Base-by-base conservation (phyloP, 192 early-diverging fungal genomes). In the Gaertneriomyces semiglobifer region DNA sequence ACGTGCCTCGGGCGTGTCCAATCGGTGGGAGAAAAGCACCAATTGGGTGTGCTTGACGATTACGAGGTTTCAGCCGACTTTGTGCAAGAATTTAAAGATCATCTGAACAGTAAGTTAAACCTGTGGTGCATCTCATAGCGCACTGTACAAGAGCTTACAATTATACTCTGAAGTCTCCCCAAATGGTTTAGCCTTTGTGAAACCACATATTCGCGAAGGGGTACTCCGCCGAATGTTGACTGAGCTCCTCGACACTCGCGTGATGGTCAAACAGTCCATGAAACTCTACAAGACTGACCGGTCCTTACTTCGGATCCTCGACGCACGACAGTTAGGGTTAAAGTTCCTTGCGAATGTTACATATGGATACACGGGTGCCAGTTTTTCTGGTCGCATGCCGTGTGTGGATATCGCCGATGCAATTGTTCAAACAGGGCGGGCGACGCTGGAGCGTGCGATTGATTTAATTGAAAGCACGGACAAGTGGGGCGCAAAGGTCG, bases 271-370 rank as follows among this genome's bases (percentile, higher is more conserved):
- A 66, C 72, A 85, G 18, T 77, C 86, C 3, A 95, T 96, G 90
- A 89, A 88, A 66, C 72, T 82, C 33, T 85, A 88, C 65, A 81
- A 82, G 9, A 62, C 68, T 12, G 81, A 90, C 61, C 63, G 86
- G 79, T 74, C 68, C 0, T 78, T 93, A 16, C 51, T 82, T 33
- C 81, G 87, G 47, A 83, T 89, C 10, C 71, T 98, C 53, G 88
- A 95, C 53, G 84, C 89, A 3, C 81, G 90, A 38, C 95, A 98
- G 70, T 75, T 98, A 4, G 85, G 86, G 0, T 75, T 98, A 33
- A 98, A 98, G 70, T 83, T 94, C 11, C 79, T 96, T 41, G 92
- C 94, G 33, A 98, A 98, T 64, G 94, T 94, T 11, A 95, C 92
- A 0, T 96, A 94, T 64, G 93, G 92, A 5, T 98, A 93, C 69